These are phyloP conservation scores for Gentiana macrophylla DNA, from an alignment of 257 asterid species.

Conservation along the genomic window DNA sequence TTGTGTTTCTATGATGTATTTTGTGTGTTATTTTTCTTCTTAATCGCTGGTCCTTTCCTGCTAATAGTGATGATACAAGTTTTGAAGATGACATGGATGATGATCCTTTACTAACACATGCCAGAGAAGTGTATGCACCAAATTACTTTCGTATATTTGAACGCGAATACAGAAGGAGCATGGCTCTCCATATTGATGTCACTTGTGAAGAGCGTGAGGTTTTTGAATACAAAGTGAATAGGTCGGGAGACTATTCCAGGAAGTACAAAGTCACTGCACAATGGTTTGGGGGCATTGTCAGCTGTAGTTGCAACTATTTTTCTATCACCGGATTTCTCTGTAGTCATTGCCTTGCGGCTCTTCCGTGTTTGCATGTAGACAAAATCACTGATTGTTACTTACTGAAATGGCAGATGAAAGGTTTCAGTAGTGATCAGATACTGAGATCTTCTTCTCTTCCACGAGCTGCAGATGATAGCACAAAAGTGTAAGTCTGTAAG, in stretches of 20 bases:
- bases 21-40: too few species aligned
- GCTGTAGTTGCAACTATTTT: conserved; percentile 12
- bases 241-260: background rate
- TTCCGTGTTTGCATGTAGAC: conserved; percentile 2
- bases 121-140: conserved; percentile 7
- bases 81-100: conserved; percentile 6
- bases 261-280: conserved; percentile 2
- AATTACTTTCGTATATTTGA: conserved; percentile 7
- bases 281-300: background rate
- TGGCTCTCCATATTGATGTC: background rate
- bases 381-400: conserved; percentile 11
- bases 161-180: conserved; percentile 8
- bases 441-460: background rate
- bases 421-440: background rate
- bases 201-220: background rate
- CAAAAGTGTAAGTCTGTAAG: conserved; percentile 11
- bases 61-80: background rate
- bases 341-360: conserved; percentile 8
- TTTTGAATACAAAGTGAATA: background rate
- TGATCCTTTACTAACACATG: conserved; percentile 7
- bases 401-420: conserved; percentile 14
- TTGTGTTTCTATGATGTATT: too few species aligned
- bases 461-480: conserved; percentile 4
- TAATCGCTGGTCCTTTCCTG: background rate
- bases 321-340: conserved; percentile 10